Evolutionary conservation across 345 rosid species (phyloP), one percentile per base, ranked within the genome.

Genomic region (Populus davidiana): DNA sequence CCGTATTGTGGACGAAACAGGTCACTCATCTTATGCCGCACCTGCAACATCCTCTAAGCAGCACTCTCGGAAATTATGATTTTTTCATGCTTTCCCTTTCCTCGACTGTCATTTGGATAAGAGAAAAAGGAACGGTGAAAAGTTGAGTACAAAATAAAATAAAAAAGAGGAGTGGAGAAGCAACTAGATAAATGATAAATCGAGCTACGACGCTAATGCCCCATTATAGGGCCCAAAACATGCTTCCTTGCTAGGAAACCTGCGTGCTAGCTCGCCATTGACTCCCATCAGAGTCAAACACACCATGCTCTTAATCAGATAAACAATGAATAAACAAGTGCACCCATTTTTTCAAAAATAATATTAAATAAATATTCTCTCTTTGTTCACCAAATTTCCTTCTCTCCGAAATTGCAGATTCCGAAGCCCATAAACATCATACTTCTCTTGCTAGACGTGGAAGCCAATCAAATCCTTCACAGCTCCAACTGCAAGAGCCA

Each of bases 211-310:
- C 18, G 36, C 33, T 47, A 71, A 75, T 13, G 23, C 67, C 74
- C 70, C 68, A 25, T 50, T 21, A 64, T 52, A 41, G 31, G 86
- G 81, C 88, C 39, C 44, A 66, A 75, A 77, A 49, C 81, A 81
- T 82, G 87, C 83, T 73, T 67, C 77, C 78, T 78, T 70, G 75
- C 41, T 14, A 67, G 85, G 79, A 67, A 78, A 82, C 78, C 71
- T 72, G 75, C 17, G 23, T 49, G 66, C 69, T 49, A 54, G 29
- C 67, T 70, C 79, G 64, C 76, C 35, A 20, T 81, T 78, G 73
- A 75, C 81, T 69, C 38, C 78, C 80, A 69, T 79, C 80, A 12
- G 77, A 75, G 87, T 82, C 77, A 85, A 76, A 38, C 2, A 8
- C 54, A 2, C 33, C 67, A 23, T 3, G 5, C 43, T 56, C 66